Base-by-base conservation (phyloP, 805 yeast genomes). In the Kregervanrija fluxuum region DNA sequence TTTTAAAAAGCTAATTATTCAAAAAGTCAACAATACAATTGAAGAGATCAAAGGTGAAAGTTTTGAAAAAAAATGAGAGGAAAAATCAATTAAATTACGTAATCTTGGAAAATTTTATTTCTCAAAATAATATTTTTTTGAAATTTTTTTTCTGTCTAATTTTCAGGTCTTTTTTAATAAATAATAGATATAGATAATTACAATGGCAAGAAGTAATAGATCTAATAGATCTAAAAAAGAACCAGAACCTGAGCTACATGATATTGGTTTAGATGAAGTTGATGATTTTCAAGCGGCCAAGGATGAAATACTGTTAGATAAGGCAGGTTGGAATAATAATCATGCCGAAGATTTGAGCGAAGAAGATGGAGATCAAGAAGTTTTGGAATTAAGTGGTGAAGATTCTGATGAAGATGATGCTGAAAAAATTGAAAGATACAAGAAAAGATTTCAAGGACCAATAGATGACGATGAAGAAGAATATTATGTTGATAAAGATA, bases 251-350 rank as follows among this genome's bases (percentile, higher is more conserved):
- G 56, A 53, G 11, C 53, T 53, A 30, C 61, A 60, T 43, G 70
- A 68, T 5, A 66, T 74, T 49, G 85, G 79, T 1, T 57, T 75
- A 30, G 79, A 79, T 59, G 90, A 83, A 52, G 80, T 83, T 9
- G 91, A 84, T 54, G 77, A 75, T 10, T 84, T 82, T 61, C 79
- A 78, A 50, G 73, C 75, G 6, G 76, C 74, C 43, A 70, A 69
- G 53, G 88, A 82, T 54, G 71, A 75, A 55, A 57, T 80, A 10
- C 54, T 81, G 40, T 63, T 81, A 33, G 78, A 76, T 1, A 69
- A 75, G 33, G 85, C 87, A 0, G 81, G 79, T 0, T 62, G 74
- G 30, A 64, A 64, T 17, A 32, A 31, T 15, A 30, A 33, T n/a
- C 47, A 46, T 13, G 36, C 43, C 4, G 41, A 40, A 5, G 28